Evolutionary conservation across 305 asterid species (phyloP), one percentile per base, ranked within the genome.

Genomic region (Andrographis paniculata): DNA sequence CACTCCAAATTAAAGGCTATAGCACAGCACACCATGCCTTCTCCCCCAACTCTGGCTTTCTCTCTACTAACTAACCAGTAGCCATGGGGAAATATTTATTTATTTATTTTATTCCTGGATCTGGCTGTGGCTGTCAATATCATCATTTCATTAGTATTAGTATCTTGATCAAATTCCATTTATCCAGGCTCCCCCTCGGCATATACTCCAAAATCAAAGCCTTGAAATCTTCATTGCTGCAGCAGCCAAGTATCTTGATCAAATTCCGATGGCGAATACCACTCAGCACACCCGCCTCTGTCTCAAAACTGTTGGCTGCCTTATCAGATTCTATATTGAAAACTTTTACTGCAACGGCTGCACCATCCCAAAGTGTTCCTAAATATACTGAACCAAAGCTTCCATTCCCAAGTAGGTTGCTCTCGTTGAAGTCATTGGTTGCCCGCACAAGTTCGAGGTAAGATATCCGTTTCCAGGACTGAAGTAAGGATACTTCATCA

Each of bases 131-230:
- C n/a, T n/a, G n/a, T n/a, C n/a, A n/a, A n/a, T n/a, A n/a, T n/a
- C n/a, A n/a, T n/a, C n/a, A n/a, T 20, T 8, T 19, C 3, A 30
- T 30, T 44, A 44, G 19, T 9, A 7, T 44, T 12, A 44, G 28
- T 9, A 28, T 19, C 28, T 19, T 0, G 3, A 9, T 14, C 30
- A 44, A 14, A 44, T 44, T 30, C 49, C 49, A 44, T 17, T 20
- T 23, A 4, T 44, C 49, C 16, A 44, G 49, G 27, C 28, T 44
- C 28, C 49, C 49, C 1, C 17, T 44, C 6, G 49, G 49, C 49
- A 44, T 44, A 30, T 44, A 44, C 24, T 20, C 24, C 24, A 44
- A 23, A 11, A 44, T 30, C 49, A 44, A 44, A 44, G 49, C 49
- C 12, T 19, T 44, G 49, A 44, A 20, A 17, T 44, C 30, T 11